Percentiles rank a stretch among this genome's conserved stretches.
Conservation (phyloP, 179 eudicot species). For the Silene noctiflora region DNA sequence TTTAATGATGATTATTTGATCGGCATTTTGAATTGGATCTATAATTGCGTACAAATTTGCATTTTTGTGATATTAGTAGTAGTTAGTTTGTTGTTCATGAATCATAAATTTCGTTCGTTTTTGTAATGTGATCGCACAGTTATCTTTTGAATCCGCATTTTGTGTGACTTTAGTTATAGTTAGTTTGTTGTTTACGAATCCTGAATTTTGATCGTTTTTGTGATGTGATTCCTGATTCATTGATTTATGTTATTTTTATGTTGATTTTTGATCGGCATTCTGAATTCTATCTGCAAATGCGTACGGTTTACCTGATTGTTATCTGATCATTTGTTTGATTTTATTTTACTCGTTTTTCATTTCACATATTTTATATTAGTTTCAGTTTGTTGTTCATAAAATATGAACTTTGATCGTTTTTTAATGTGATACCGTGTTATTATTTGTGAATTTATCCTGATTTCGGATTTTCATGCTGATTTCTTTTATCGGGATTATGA, state of each 20-base stretch:
- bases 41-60: background rate
- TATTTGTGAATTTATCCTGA: background rate
- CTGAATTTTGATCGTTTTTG: background rate
- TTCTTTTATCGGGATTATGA: background rate
- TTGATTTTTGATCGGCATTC: background rate
- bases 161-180: background rate
- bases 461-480: background rate
- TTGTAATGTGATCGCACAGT: background rate
- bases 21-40: constrained; percentile 9
- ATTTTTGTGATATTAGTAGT: background rate
- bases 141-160: background rate
- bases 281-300: background rate
- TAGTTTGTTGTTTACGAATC: background rate
- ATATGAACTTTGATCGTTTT: background rate
- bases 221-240: background rate
- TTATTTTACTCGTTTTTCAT: background rate
- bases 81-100: constrained; percentile 8
- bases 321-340: background rate
- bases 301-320: background rate
- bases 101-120: background rate
- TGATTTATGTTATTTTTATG: background rate
- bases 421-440: too few species aligned
- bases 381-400: background rate
- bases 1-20: background rate
- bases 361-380: background rate